A percentile compares a stretch with the other conserved stretches of the same genome.
These are phyloP conservation scores for Syzygium jambos DNA, from an alignment of 345 rosid species.

Conservation along the genomic window DNA sequence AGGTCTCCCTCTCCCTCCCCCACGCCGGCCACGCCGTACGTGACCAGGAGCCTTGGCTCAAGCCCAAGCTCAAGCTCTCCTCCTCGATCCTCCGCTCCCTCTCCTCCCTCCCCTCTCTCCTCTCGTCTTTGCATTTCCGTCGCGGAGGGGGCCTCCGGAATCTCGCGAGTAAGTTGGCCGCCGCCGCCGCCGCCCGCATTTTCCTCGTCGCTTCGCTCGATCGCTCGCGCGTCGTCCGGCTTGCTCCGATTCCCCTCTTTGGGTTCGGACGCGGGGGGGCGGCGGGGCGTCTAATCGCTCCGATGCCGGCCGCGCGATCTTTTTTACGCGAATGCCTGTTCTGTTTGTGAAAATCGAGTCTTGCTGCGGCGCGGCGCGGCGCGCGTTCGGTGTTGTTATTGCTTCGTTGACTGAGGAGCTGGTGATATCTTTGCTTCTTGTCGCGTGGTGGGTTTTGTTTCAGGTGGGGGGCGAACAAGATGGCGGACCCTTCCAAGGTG, in stretches of 20 bases:
- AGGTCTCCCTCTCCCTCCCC: not conserved
- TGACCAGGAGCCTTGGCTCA: not conserved
- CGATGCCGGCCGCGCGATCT: not conserved
- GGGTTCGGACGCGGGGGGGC: not conserved
- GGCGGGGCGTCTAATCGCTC: not conserved
- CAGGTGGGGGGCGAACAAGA: slow-evolving; percentile 6
- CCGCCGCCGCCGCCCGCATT: not conserved
- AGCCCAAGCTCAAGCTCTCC: not conserved
- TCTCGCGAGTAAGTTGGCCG: not conserved
- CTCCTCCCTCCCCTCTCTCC: not conserved
- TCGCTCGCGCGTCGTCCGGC: not conserved
- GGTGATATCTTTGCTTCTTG: not conserved
- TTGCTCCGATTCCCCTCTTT: not conserved
- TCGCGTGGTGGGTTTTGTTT: not conserved
- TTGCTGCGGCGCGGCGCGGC: not conserved
- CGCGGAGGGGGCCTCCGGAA: not conserved
- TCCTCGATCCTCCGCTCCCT: not conserved
- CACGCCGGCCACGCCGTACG: not conserved
- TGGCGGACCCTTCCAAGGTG: slow-evolving; percentile 95
- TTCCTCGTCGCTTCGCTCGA: not conserved
- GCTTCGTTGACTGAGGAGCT: not conserved
- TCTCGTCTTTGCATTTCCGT: not conserved
- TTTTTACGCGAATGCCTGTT: not conserved
- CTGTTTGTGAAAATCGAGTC: not conserved
- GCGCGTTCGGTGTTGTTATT: not conserved